Conservation (phyloP, 1,284 basidiomycete species). For the Ganoderma leucocontextum region DNA sequence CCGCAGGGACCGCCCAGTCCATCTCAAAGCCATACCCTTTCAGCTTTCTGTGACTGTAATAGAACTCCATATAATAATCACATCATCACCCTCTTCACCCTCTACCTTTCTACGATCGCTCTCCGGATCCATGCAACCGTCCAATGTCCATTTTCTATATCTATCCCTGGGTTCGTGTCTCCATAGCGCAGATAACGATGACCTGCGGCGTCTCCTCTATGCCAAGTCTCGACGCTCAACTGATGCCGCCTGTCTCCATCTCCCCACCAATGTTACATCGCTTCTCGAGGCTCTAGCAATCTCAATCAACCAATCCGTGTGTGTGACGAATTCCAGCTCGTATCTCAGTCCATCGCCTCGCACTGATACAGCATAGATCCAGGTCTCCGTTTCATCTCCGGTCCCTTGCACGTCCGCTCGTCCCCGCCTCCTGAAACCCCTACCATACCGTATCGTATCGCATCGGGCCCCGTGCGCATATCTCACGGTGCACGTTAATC, state of each 20-base stretch:
- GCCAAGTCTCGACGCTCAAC: constrained; percentile 2
- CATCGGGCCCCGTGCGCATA: neutral
- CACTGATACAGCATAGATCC: constrained; percentile 1
- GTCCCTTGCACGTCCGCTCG: constrained; percentile 5
- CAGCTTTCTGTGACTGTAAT: neutral
- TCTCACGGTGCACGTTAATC: constrained; percentile 8
- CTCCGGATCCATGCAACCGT: neutral
- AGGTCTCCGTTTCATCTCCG: constrained; percentile 11
- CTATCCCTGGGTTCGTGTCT: neutral
- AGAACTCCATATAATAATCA: constrained; percentile 7
- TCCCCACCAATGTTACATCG: constrained; percentile 4
- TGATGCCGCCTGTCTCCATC: constrained; percentile 11
- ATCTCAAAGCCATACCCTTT: neutral
- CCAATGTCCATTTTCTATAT: neutral
- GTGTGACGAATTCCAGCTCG: neutral
- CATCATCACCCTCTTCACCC: constrained; percentile 19
- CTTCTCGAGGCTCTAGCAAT: constrained; percentile 15
- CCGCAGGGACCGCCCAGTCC: neutral
- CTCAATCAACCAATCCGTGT: constrained; percentile 18
- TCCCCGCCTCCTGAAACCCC: neutral
- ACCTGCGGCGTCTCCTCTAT: neutral
- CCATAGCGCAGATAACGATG: constrained; percentile 21
- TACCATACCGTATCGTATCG: constrained; percentile 16
- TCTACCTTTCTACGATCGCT: constrained; percentile 25
- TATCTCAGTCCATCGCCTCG: constrained; percentile 14